Evolutionary conservation across 805 yeast species (phyloP).

Genomic region (Nakazawaea pomicola): DNA sequence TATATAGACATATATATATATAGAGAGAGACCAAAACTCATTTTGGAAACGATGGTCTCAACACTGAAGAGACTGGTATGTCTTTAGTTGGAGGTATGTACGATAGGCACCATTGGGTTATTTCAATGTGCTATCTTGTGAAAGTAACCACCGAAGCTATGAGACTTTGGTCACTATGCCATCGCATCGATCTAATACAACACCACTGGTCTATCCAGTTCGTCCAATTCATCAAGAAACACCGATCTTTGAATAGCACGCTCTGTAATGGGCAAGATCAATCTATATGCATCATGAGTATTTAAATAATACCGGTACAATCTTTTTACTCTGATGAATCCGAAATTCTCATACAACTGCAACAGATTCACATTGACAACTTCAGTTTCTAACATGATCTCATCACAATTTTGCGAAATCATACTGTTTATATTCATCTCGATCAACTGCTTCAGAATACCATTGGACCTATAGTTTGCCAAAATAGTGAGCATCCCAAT

Average conservation of each 20-base stretch:
- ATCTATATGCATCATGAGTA: constrained; percentile 87
- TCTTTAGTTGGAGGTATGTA: too few species aligned
- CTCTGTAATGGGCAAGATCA: constrained; percentile 75
- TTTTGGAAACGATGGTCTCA: background rate
- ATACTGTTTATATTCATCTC: constrained; percentile 56
- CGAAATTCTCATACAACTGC: constrained; percentile 32
- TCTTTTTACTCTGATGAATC: constrained; percentile 38
- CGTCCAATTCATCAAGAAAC: constrained; percentile 28
- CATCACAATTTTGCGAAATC: constrained; percentile 71
- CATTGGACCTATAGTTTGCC: constrained; percentile 63
- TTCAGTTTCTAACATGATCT: constrained; percentile 90
- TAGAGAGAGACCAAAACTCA: too few species aligned
- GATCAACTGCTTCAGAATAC: constrained; percentile 77
- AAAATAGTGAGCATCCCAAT: constrained; percentile 95
- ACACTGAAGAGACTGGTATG: too few species aligned
- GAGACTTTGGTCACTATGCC: too few species aligned
- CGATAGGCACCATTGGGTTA: too few species aligned
- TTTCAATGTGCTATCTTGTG: background rate
- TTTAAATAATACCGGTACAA: constrained; percentile 84
- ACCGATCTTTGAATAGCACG: constrained; percentile 51
- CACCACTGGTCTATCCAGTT: constrained; percentile 3
- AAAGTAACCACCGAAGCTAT: too few species aligned
- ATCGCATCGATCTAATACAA: background rate
- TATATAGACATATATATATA: too few species aligned
- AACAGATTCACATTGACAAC: constrained; percentile 52